Percentiles rank a stretch among this genome's conserved stretches.
These are phyloP conservation scores for Veloboletus limbatus DNA, from an alignment of 1,284 basidiomycete species.

Conservation along the genomic window DNA sequence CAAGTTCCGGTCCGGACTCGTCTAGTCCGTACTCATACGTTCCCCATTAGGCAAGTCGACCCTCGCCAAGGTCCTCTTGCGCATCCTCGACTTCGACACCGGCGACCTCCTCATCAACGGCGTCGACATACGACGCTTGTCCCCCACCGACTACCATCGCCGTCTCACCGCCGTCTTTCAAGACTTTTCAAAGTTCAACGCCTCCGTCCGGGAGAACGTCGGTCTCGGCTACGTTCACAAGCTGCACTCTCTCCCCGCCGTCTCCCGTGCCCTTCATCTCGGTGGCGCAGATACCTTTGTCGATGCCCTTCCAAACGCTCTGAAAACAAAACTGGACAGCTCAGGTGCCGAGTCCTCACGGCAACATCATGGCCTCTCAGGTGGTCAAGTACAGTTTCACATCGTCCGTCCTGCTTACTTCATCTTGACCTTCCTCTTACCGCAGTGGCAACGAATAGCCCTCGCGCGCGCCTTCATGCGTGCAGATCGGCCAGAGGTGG, in stretches of 20 bases:
- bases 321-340: constrained; percentile 64
- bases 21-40: too few relatives aligned
- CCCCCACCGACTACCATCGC: constrained; percentile 66
- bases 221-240: constrained; percentile 70
- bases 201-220: constrained; percentile 72
- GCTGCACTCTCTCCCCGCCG: constrained; percentile 47
- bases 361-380: constrained; percentile 64
- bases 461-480: constrained; percentile 83
- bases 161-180: constrained; percentile 80
- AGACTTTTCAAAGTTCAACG: constrained; percentile 74
- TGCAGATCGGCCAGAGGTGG: constrained; percentile 66
- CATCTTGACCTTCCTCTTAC: constrained; percentile 16
- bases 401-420: constrained; percentile 11
- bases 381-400: constrained; percentile 60
- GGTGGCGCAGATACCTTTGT: constrained; percentile 67
- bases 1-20: constrained; percentile 38
- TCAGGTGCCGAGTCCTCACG: constrained; percentile 49
- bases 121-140: constrained; percentile 57
- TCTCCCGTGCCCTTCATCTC: constrained; percentile 59
- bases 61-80: constrained; percentile 72
- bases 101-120: constrained; percentile 69
- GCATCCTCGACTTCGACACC: constrained; percentile 68
- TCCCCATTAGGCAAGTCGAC: constrained; percentile 71
- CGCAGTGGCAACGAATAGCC: constrained; percentile 82
- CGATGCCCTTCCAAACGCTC: constrained; percentile 58